phyloP scores from a whole-genome alignment of 2,329 filamentous ascomycete genomes.

The Penicillium digitatum region DNA sequence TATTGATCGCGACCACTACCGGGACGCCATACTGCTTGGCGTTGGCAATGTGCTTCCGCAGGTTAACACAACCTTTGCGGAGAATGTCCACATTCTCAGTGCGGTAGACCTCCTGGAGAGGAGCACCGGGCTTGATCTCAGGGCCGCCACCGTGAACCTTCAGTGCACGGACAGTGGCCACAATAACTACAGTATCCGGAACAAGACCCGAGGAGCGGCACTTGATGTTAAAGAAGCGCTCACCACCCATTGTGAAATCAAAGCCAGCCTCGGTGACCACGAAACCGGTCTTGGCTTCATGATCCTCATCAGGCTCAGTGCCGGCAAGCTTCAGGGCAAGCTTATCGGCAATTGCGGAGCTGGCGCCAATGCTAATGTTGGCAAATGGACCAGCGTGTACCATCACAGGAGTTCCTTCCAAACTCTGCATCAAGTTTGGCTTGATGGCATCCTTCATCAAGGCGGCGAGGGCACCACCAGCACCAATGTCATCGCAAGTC shows the following conservation, averaged over 20 bases:
- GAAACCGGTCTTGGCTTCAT: constrained; percentile 77
- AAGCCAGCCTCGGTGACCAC: constrained; percentile 97
- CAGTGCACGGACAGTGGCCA: constrained; percentile 89
- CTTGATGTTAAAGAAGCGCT: constrained; percentile 99
- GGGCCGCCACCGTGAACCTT: constrained; percentile 97
- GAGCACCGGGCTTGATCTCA: constrained; percentile 80
- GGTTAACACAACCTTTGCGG: constrained; percentile 83
- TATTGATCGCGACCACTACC: constrained; percentile 96
- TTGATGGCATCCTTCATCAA: constrained; percentile 99
- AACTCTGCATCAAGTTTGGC: constrained; percentile 96
- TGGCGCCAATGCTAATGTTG: constrained; percentile 97
- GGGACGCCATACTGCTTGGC: constrained; percentile 85
- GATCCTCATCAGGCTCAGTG: constrained; percentile 85
- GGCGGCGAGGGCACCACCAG: constrained; percentile 84
- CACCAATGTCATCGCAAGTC: constrained; percentile 92
- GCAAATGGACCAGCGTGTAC: constrained; percentile 97
- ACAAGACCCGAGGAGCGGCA: constrained; percentile 89
- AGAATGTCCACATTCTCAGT: constrained; percentile 92
- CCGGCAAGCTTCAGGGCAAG: constrained; percentile 93
- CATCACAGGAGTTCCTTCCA: constrained; percentile 95
- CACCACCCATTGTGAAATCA: constrained; percentile 99
- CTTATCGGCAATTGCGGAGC: constrained; percentile 90
- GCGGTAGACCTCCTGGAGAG: constrained; percentile 83
- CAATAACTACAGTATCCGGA: constrained; percentile 89
- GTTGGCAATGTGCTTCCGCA: constrained; percentile 92